Evolutionary conservation across 192 early-diverging fungal genomes (phyloP), one percentile per base, ranked within the genome.

Genomic region (Coemansia sp.): DNA sequence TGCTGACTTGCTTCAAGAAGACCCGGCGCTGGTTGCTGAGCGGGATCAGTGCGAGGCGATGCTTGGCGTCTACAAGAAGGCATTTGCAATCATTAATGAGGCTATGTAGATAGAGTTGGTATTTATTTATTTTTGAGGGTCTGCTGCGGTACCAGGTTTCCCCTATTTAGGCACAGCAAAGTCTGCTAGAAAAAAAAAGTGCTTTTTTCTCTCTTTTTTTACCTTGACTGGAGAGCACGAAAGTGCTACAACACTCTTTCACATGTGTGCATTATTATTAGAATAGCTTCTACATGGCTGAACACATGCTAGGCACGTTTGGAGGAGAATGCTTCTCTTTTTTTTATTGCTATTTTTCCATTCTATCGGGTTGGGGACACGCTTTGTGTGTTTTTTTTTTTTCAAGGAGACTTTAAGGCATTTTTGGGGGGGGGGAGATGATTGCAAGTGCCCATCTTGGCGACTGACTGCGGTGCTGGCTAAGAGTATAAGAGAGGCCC

Each of bases 61-160:
- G 89, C 84, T 94, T 16, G 90, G 92, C 62, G 90, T 94, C 10
- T 94, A 90, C 78, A 89, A 88, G 70, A 88, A 90, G 71, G 91
- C 92, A 3, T 92, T 92, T 84, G 88, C 88, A 33, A 83, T 79
- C 36, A 78, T 83, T 73, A 83, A 83, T 64, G 81, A 83, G 36
- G 77, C 81, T 50, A 82, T 82, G 80, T 82, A 74, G 58, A 50
- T 10, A 43, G 41, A 8, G 49, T 50, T 50, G 49, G 49, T 50
- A n/a, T 50, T 9, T 50, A 27, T 27, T 27, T 27, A 27, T 27
- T 27, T 24, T 24, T 24, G 24, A 27, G 27, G 27, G 27, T 27
- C 27, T 50, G 46, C 15, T n/a, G 49, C 5, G 49, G 20, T 50
- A 24, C 49, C 20, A 20, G 20, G 20, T 7, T 50, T 50, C 0